Conservation (phyloP, 345 rosid species). For the Lepidium africanum region DNA sequence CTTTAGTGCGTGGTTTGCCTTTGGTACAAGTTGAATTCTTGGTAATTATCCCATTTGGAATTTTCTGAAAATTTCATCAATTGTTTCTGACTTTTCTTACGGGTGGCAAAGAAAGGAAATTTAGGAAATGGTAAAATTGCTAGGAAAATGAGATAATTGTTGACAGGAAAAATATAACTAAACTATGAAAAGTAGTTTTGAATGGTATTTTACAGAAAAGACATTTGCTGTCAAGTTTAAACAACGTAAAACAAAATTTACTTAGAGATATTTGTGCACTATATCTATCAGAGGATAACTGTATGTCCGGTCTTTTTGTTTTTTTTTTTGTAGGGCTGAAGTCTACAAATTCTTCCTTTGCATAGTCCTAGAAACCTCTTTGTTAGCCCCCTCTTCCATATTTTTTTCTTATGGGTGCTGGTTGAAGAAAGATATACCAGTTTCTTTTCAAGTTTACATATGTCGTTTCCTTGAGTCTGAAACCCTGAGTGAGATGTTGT, state of each 20-base stretch:
- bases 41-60: not conserved
- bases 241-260: constrained; percentile 34
- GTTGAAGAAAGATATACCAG: constrained; percentile 28
- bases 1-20: not conserved
- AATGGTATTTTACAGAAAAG: not conserved
- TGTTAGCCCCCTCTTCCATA: constrained; percentile 27
- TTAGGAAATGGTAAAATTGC: not conserved
- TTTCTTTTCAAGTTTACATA: constrained; percentile 26
- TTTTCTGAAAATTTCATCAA: not conserved
- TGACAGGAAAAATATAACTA: not conserved
- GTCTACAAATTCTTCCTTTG: constrained; percentile 37
- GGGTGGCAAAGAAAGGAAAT: not conserved
- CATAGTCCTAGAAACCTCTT: constrained; percentile 39
- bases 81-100: not conserved
- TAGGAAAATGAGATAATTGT: not conserved
- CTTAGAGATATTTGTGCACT: constrained; percentile 23
- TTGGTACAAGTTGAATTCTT: not conserved
- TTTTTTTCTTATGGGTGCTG: constrained; percentile 40
- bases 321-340: constrained; percentile 40
- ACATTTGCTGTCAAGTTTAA: constrained; percentile 14
- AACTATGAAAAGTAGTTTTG: not conserved
- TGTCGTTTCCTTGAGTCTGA: constrained; percentile 28
- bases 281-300: not conserved
- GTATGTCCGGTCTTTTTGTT: not conserved
- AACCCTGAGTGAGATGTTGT: constrained; percentile 36